phyloP scores from a whole-genome alignment of 2,329 filamentous ascomycete genomes.

The Fusarium armeniacum region DNA sequence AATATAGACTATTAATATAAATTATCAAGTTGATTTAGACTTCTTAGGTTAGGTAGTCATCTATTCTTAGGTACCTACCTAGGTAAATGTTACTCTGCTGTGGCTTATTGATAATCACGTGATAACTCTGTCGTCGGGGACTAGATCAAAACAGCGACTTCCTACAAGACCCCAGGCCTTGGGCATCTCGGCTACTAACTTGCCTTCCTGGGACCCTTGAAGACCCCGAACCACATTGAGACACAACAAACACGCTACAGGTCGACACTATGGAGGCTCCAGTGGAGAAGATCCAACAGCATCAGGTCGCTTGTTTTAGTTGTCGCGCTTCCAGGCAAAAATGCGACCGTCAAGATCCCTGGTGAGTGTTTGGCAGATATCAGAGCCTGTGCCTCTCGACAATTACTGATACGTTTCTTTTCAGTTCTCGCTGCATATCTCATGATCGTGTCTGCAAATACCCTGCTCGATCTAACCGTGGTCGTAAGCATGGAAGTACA shows the following conservation, averaged over 20 bases:
- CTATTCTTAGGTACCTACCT: background rate
- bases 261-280: constrained; percentile 4
- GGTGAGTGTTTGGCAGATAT: constrained; percentile 1
- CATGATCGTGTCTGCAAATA: constrained; percentile 24
- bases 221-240: background rate
- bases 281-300: constrained; percentile 11
- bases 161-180: constrained; percentile 23
- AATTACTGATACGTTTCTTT: background rate
- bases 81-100: too few species aligned
- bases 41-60: too few species aligned
- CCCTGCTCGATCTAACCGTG: constrained; percentile 20
- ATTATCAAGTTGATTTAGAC: too few species aligned
- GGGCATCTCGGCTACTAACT: background rate
- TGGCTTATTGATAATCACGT: constrained; percentile 15
- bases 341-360: constrained; percentile 27
- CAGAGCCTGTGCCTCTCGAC: too few species aligned
- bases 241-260: background rate
- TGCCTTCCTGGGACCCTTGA: background rate
- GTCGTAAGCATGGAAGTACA: constrained; percentile 27
- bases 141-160: constrained; percentile 33
- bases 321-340: constrained; percentile 29
- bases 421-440: constrained; percentile 22
- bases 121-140: background rate
- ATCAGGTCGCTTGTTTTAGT: constrained; percentile 30
- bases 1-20: background rate